A percentile compares a stretch with the other conserved stretches of the same genome.
These are phyloP conservation scores for Phanerochaete carnosa DNA, from an alignment of 768 basidiomycete species.

Conservation along the genomic window DNA sequence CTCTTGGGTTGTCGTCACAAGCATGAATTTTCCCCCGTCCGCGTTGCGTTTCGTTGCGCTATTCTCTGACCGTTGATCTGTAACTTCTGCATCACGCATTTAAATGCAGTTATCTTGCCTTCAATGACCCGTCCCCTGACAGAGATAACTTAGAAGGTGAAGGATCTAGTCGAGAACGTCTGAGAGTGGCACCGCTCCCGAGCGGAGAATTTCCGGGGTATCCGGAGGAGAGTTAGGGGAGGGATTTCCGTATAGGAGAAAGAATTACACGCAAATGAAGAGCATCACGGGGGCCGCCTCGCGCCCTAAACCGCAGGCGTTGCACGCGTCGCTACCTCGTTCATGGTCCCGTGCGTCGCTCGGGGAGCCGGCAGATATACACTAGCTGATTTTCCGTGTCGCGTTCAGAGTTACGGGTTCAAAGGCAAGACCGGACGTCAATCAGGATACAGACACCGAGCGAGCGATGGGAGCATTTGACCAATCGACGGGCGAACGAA, in stretches of 20 bases:
- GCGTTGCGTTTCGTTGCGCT: constrained; percentile 1
- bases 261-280: constrained; percentile 13
- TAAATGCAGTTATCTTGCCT: no score
- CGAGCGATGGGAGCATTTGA: background rate
- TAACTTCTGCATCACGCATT: background rate
- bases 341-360: background rate
- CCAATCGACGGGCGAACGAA: background rate
- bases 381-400: background rate
- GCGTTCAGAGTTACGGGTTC: background rate
- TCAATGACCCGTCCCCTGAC: no score
- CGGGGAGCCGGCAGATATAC: background rate
- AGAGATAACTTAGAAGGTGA: no score
- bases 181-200: background rate
- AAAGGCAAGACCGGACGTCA: background rate
- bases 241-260: constrained; percentile 6
- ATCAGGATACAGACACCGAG: background rate
- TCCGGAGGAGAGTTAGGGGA: constrained; percentile 25
- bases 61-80: background rate
- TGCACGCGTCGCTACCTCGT: background rate
- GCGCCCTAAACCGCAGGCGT: background rate
- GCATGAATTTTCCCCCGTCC: constrained; percentile 9
- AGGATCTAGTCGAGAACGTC: no score
- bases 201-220: constrained; percentile 38
- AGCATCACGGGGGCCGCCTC: background rate
- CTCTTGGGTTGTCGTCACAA: constrained; percentile 30